Evolutionary conservation across 345 rosid genomes (phyloP).

Genomic region (Euphorbia peplus): DNA sequence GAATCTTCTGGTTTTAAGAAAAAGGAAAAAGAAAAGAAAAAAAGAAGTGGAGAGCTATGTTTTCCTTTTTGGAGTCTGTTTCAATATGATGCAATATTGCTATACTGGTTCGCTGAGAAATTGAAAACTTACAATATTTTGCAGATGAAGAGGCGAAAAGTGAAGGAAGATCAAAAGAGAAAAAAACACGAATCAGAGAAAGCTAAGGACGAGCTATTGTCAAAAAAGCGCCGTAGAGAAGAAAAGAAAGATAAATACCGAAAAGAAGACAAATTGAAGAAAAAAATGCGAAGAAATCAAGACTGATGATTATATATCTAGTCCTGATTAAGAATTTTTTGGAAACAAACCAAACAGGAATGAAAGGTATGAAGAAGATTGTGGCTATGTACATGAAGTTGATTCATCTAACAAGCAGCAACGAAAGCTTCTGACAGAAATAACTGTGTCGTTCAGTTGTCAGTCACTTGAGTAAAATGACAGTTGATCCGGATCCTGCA

Average conservation of each 20-base stretch:
- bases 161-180: conserved; percentile 58
- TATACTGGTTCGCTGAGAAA: too few relatives aligned
- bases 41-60: neutral
- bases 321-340: too few relatives aligned
- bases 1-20: neutral
- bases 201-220: conserved; percentile 63
- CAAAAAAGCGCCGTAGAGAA: conserved; percentile 72
- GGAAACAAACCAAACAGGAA: too few relatives aligned
- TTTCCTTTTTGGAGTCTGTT: neutral
- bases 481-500: too few relatives aligned
- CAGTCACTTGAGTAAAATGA: too few relatives aligned
- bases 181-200: conserved; percentile 46
- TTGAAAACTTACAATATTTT: too few relatives aligned
- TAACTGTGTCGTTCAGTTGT: too few relatives aligned
- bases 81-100: too few relatives aligned
- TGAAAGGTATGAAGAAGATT: too few relatives aligned
- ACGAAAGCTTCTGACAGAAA: too few relatives aligned
- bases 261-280: conserved; percentile 57
- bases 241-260: conserved; percentile 73
- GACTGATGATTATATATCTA: conserved; percentile 22
- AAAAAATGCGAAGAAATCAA: conserved; percentile 40
- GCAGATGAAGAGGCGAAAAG: conserved; percentile 66
- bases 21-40: neutral
- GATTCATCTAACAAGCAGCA: too few relatives aligned
- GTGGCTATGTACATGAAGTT: too few relatives aligned